These are phyloP conservation scores for Erodium chrysanthum DNA, from an alignment of 441 rosid genomes.

Conservation along the genomic window DNA sequence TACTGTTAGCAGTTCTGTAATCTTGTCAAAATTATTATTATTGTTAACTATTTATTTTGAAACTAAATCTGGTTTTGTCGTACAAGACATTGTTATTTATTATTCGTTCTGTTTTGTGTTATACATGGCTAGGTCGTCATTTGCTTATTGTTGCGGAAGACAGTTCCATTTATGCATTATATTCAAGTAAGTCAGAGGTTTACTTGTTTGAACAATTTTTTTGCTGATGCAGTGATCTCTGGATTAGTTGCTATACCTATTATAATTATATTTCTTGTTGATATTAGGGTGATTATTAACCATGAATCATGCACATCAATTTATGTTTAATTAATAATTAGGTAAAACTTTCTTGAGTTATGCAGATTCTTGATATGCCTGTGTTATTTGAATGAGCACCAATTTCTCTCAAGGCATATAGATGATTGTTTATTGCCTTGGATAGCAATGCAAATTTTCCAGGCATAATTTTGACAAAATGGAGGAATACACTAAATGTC, in stretches of 20 bases:
- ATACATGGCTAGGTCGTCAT: conserved; percentile 46
- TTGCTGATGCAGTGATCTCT: background rate
- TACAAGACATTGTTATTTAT: background rate
- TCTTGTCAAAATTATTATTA: background rate
- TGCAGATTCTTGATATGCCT: too few species aligned
- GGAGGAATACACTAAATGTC: too few species aligned
- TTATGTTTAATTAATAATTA: too few species aligned
- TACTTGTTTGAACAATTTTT: background rate
- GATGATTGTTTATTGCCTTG: too few species aligned
- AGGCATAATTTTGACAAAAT: too few species aligned
- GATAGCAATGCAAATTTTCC: too few species aligned
- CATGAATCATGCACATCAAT: too few species aligned
- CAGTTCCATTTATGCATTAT: conserved; percentile 48
- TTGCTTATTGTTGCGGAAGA: conserved; percentile 54
- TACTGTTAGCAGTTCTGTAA: conserved; percentile 2
- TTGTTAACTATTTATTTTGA: background rate
- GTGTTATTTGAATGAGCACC: too few species aligned
- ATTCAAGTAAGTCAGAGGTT: conserved; percentile 38
- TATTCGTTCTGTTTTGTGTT: background rate
- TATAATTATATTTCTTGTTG: background rate
- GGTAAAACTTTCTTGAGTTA: too few species aligned
- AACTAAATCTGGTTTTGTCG: background rate
- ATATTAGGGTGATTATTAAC: too few species aligned
- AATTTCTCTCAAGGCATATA: too few species aligned
- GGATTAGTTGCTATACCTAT: background rate